These are phyloP conservation scores for Dictyophora rubrovolvata DNA, from an alignment of 768 basidiomycete genomes.

Conservation along the genomic window DNA sequence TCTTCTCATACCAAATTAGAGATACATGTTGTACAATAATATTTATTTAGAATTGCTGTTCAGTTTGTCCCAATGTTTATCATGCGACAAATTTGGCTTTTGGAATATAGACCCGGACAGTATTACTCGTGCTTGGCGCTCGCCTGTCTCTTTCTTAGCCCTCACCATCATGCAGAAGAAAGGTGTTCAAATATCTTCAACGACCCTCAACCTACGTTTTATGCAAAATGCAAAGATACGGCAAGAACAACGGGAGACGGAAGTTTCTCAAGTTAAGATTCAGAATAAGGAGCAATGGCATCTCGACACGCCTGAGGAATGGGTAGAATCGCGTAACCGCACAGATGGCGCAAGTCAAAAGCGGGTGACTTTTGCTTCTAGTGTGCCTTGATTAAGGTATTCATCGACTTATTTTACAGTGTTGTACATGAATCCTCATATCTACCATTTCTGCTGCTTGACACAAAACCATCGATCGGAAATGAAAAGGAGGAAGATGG, in stretches of 20 bases:
- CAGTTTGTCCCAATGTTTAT: no score
- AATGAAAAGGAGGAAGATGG: neutral
- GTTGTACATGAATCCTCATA: slow-evolving; percentile 5
- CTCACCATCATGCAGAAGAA: slow-evolving; percentile 7
- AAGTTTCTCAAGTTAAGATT: neutral
- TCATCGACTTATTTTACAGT: neutral
- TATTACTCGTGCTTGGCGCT: neutral
- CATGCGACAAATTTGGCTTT: no score
- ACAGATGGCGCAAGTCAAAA: neutral
- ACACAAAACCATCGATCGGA: neutral
- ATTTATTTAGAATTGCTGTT: no score
- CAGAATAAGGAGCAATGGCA: slow-evolving; percentile 4
- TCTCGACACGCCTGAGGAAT: neutral
- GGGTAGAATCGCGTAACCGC: neutral
- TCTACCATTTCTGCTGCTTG: slow-evolving; percentile 5
- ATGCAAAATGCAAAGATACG: slow-evolving; percentile 6
- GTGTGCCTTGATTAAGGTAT: neutral
- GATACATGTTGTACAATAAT: no score
- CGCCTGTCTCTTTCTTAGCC: neutral
- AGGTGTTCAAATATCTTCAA: slow-evolving; percentile 6
- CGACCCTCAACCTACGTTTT: slow-evolving; percentile 6
- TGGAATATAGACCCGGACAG: no score
- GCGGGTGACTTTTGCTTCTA: neutral
- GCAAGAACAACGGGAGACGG: neutral
- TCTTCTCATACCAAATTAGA: neutral